Evolutionary conservation across 192 early-diverging fungal genomes (phyloP), one percentile per base, ranked within the genome.

Genomic region (Bifiguratus adelaidae): DNA sequence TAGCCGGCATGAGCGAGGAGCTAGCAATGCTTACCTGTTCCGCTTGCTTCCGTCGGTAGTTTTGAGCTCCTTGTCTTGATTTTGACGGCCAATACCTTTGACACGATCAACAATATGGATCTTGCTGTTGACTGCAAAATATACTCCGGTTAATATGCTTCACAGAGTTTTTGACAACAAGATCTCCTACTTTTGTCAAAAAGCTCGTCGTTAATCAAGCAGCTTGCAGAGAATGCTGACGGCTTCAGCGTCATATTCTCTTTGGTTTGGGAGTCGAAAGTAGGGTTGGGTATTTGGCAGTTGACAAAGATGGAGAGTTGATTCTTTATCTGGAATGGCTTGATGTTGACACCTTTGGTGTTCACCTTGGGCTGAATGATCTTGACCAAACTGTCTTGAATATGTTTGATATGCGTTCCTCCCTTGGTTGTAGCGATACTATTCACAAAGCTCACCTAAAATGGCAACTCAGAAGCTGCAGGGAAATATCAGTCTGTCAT

Each of bases 201-300:
- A 58, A 96, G 94, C 38, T 86, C 77, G 7, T 93, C 86, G 11
- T 63, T 60, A 7, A 86, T 45, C 32, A 60, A 59, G 59, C 83
- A 91, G 36, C 73, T 90, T 27, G 86, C 88, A 7, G 87, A 88
- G 61, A 99, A 97, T 2, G 74, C 55, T 0, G 77, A 71, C 18
- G 51, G 28, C 29, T 80, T 71, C 41, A 93, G 62, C 12, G 91
- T 99, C 81, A 99, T 73, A 46, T 71, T 92, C 53, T 95, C 93
- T 60, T 99, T 96, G 19, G 92, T 99, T 65, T 99, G 95, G 24
- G 91, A 94, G 63, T 96, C 90, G 62, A 99, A 99, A 7, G 86
- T 65, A 6, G 93, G 90, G 51, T 96, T 99, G 47, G 85, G 90
- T 42, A 99, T 95, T 45, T 81, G 50, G 58, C 81, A 83, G 64